Evolutionary conservation across 2,329 filamentous ascomycete genomes (phyloP).

Genomic region (Penicillium psychrosexuale): DNA sequence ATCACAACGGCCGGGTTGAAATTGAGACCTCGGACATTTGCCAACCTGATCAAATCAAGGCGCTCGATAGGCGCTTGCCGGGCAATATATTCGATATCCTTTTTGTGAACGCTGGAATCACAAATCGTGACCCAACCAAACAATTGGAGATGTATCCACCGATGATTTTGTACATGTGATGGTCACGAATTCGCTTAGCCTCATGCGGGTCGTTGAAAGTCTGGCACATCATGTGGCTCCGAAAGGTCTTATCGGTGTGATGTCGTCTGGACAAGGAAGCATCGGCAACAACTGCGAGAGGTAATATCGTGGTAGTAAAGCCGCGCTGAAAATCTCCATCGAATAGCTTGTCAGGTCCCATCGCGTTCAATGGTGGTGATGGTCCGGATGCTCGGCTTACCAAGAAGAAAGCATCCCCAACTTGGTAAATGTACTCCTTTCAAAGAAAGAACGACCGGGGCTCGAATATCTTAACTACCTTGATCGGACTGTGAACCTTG

Average conservation of each 20-base stretch:
- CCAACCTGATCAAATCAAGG: background rate
- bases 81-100: background rate
- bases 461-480: background rate
- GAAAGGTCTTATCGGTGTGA: background rate
- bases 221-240: background rate
- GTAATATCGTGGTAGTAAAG: slow-evolving; percentile 1
- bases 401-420: background rate
- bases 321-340: slow-evolving; percentile 1
- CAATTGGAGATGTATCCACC: background rate
- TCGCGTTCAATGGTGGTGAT: background rate
- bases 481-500: background rate
- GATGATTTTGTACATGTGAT: slow-evolving; percentile 2
- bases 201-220: slow-evolving; percentile 1
- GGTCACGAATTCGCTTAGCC: slow-evolving; percentile 3
- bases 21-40: background rate
- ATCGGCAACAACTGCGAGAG: slow-evolving; percentile 1
- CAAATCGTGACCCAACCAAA: background rate
- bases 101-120: background rate
- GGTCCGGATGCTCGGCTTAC: slow-evolving; percentile 1
- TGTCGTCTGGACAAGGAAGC: slow-evolving; percentile 3
- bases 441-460: background rate
- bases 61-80: background rate
- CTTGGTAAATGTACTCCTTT: background rate
- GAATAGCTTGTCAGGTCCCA: background rate
- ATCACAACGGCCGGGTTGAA: background rate